Base-by-base conservation (phyloP, 2,329 filamentous ascomycete species). In the Colletotrichum graminicola region DNA sequence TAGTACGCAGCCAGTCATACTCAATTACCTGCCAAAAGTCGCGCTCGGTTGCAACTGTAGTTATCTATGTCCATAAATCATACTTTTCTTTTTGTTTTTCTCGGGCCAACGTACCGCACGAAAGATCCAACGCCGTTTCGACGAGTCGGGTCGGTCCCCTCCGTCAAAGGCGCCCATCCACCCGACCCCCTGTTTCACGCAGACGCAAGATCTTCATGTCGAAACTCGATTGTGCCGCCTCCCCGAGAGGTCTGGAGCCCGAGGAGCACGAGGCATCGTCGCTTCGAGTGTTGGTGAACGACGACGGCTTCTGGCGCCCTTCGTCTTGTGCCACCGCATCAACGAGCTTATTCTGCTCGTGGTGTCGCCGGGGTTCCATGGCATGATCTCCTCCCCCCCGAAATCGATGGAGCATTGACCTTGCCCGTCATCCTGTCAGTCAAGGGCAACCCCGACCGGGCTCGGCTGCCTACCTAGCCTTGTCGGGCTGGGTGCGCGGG, bases 371-470 rank as follows among this genome's bases (percentile, higher is more conserved):
- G 49, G 54, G 54, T 10, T 36, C 39, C 49, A 62, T 39, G 55
- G 18, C 57, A 62, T 29, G 47, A 62, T 54, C 29, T 4, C 29
- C 29, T 29, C 29, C 29, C 29, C 29, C 45, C 14, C 14, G 21
- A 41, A 36, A 18, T 14, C 12, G 56, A 39, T 16, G 26, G 56
- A 29, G 26, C n/a, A 23, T n/a, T 57, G 47, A 49, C 56, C 65
- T 51, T 62, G 36, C 16, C 47, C 16, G 51, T 32, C 51, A 54
- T 10, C 29, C 14, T 47, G 49, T 32, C 65, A 56, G 26, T 23
- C 36, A 62, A 62, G 26, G 32, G 18, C 26, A 16, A 52, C 49
- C 49, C 55, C 61, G 49, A 47, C 57, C 45, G 49, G n/a, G n/a
- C 39, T 66, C 26, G 12, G 39, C 47, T 51, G 41, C 41, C 16